Conservation (phyloP, 2,329 filamentous ascomycete genomes). For the Davidsoniella virescens region DNA sequence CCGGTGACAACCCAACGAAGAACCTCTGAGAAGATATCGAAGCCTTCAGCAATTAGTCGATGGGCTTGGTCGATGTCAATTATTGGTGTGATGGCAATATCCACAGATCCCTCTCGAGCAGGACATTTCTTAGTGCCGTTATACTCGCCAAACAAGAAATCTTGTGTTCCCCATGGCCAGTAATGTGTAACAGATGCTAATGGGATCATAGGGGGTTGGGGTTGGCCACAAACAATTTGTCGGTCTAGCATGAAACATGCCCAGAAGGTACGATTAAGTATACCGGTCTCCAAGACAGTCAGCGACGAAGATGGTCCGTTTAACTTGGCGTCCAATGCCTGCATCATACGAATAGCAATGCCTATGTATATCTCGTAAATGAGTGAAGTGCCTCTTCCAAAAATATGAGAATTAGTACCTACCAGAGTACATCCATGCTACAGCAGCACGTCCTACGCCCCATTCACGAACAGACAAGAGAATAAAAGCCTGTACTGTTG, state of each 20-base stretch:
- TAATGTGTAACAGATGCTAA: conserved; percentile 22
- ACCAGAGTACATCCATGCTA: conserved; percentile 9
- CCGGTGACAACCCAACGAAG: conserved; percentile 28
- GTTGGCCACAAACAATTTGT: conserved; percentile 26
- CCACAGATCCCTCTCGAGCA: conserved; percentile 10
- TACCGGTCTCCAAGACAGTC: background rate
- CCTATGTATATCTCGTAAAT: background rate
- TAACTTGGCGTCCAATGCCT: background rate
- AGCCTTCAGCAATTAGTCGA: conserved; percentile 22
- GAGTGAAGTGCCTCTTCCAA: background rate
- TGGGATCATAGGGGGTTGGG: conserved; percentile 23
- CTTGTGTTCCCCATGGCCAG: conserved; percentile 19
- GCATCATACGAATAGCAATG: conserved; percentile 7
- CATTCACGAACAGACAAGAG: conserved; percentile 4
- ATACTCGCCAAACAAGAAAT: conserved; percentile 24
- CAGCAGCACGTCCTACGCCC: background rate
- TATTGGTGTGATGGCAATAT: conserved; percentile 17
- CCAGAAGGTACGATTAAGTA: conserved; percentile 23
- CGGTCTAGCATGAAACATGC: conserved; percentile 30
- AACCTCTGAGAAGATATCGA: conserved; percentile 27
- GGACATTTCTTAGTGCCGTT: conserved; percentile 12
- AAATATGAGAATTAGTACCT: background rate
- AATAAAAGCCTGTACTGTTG: background rate
- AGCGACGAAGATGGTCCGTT: background rate
- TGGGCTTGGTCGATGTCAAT: conserved; percentile 19